Base-by-base conservation (phyloP, 176 grass and related monocot species). In the Tillandsia leiboldiana region DNA sequence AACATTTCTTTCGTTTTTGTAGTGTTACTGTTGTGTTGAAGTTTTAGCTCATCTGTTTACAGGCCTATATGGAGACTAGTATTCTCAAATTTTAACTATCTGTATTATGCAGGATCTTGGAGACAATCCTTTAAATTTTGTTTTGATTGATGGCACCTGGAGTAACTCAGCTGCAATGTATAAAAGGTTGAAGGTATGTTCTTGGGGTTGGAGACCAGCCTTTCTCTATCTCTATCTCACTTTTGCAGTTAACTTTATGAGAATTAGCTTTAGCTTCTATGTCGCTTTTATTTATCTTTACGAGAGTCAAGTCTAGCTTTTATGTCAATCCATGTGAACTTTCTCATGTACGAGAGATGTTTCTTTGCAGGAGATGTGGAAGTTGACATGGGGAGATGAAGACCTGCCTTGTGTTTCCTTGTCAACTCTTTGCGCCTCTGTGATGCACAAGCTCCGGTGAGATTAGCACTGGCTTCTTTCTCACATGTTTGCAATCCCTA, bases 81-180 rank as follows among this genome's bases (percentile, higher is more conserved):
- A 15, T 72, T 58, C 69, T 63, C 11, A 73, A 76, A 59, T 62
- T 67, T 80, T 72, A 70, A 10, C 15, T 70, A 13, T 12, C 48
- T 81, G 2, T 49, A 54, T 12, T 75, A 49, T 72, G 49, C 72
- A 91, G 87, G 85, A 75, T 67, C 49, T 75, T 42, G 57, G 52
- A 53, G 73, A 59, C 13, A 74, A 79, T 49, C 76, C 87, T 69
- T 74, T 96, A 61, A 88, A 88, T 75, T 83, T 96, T 48, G 82
- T 96, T 74, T 87, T 96, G 81, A 77, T 96, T 81, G 84, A 88
- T 73, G 84, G 80, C 73, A 90, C 87, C 13, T 88, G 85, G 88
- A 87, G 83, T 77, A 96, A 96, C 77, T 96, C 92, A 80, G 75
- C 92, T 78, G 92, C 92, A 74, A 80, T 96, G 65, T 91, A 89